Conservation (phyloP, 768 basidiomycete genomes). For the Candolleomyces eurysporus region DNA sequence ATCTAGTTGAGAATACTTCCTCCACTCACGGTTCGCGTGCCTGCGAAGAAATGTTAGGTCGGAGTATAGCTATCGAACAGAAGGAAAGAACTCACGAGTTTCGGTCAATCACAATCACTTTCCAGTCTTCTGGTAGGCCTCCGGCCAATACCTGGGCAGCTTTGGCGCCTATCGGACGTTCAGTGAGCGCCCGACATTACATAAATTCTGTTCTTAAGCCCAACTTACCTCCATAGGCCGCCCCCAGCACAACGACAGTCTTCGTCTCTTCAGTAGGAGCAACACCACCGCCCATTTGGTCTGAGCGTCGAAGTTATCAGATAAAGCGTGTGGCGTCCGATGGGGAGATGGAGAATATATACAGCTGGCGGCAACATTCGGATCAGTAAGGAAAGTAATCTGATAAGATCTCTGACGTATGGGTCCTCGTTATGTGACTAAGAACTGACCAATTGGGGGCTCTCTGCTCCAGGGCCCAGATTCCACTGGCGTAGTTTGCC, state of each 20-base stretch:
- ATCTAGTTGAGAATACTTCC: not conserved
- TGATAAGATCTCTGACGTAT: no score
- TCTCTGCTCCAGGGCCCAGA: no score
- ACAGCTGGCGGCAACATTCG: no score
- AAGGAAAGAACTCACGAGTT: slow-evolving; percentile 44
- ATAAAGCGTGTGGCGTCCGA: not conserved
- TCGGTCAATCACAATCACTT: slow-evolving; percentile 55
- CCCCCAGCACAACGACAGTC: slow-evolving; percentile 55
- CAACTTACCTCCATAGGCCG: slow-evolving; percentile 50
- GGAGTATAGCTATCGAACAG: not conserved
- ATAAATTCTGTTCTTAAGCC: slow-evolving; percentile 3
- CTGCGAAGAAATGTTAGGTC: slow-evolving; percentile 19
- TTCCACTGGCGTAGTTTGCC: no score
- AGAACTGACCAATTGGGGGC: no score
- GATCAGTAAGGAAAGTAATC: no score
- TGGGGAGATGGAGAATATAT: not conserved
- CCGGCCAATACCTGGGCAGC: slow-evolving; percentile 50
- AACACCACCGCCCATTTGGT: slow-evolving; percentile 21
- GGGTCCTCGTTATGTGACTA: no score
- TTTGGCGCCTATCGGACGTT: slow-evolving; percentile 35
- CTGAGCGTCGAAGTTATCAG: not conserved
- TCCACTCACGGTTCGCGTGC: slow-evolving; percentile 44
- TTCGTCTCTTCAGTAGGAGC: slow-evolving; percentile 18
- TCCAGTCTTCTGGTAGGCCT: slow-evolving; percentile 49
- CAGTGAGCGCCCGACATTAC: not conserved